Conservation (phyloP, 257 asterid species). For the Ligustrum vulgare region DNA sequence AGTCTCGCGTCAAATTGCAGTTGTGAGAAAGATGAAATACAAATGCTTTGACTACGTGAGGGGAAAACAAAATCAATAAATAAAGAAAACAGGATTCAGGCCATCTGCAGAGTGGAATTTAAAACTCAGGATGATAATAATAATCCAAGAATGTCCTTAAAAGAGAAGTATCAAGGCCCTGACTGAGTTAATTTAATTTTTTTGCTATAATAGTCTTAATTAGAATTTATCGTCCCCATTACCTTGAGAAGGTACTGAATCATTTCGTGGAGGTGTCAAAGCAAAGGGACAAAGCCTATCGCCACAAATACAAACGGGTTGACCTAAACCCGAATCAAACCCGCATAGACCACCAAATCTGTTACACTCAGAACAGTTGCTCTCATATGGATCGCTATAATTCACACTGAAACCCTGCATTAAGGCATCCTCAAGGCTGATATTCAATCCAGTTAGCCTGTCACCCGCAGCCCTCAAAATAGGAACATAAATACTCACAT, state of each 20-base stretch:
- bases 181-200: background rate
- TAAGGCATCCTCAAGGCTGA: conserved; percentile 46
- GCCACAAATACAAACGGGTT: conserved; percentile 55
- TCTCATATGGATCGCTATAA: conserved; percentile 48
- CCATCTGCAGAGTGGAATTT: background rate
- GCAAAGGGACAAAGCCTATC: conserved; percentile 39
- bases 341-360: conserved; percentile 60
- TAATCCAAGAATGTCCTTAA: background rate
- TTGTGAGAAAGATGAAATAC: background rate
- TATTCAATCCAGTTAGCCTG: conserved; percentile 28
- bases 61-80: background rate
- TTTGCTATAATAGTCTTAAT: background rate
- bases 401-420: conserved; percentile 57
- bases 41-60: background rate
- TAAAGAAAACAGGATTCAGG: background rate
- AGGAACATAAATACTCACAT: conserved; percentile 34
- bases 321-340: conserved; percentile 36
- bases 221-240: background rate
- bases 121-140: background rate
- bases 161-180: background rate
- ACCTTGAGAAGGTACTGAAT: conserved; percentile 25
- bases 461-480: conserved; percentile 31
- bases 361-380: conserved; percentile 40
- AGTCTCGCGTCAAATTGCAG: background rate
- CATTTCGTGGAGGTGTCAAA: conserved; percentile 26